phyloP scores from a whole-genome alignment of 805 yeast species.

The Starmerella etchellsii region DNA sequence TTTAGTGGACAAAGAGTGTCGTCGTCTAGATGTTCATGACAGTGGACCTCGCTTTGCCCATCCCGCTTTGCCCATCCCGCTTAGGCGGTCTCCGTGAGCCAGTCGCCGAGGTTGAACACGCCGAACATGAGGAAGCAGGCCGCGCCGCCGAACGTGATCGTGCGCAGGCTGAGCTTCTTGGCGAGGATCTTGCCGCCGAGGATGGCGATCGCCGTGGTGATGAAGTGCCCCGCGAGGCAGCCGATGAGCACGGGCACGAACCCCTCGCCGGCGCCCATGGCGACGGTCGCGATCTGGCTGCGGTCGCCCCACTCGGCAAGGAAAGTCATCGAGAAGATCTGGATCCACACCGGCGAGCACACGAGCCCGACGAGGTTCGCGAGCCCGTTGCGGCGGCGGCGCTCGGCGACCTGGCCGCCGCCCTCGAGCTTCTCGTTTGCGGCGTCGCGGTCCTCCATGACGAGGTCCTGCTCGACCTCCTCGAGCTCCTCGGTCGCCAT shows the following conservation, averaged over 20 bases:
- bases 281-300: slow-evolving; percentile 94
- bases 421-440: slow-evolving; percentile 27
- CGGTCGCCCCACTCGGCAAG: slow-evolving; percentile 99
- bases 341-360: slow-evolving; percentile 83
- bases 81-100: no score
- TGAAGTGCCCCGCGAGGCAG: slow-evolving; percentile 75
- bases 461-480: slow-evolving; percentile 91
- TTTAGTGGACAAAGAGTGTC: no score
- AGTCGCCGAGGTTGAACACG: slow-evolving; percentile 58
- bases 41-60: no score
- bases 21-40: no score
- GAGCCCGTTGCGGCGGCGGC: slow-evolving; percentile 27
- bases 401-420: slow-evolving; percentile 30
- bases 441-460: slow-evolving; percentile 43
- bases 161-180: slow-evolving; percentile 77
- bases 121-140: slow-evolving; percentile 75
- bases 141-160: slow-evolving; percentile 85
- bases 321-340: slow-evolving; percentile 90
- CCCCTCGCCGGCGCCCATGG: slow-evolving; percentile 94
- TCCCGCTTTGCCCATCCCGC: no score
- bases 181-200: slow-evolving; percentile 87
- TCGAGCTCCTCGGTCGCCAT: slow-evolving; percentile 91
- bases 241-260: slow-evolving; percentile 84
- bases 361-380: slow-evolving; percentile 47
- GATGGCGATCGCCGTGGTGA: slow-evolving; percentile 85